Base-by-base conservation (phyloP, 164 flowering plant species). In the Aristolochia fimbriata region DNA sequence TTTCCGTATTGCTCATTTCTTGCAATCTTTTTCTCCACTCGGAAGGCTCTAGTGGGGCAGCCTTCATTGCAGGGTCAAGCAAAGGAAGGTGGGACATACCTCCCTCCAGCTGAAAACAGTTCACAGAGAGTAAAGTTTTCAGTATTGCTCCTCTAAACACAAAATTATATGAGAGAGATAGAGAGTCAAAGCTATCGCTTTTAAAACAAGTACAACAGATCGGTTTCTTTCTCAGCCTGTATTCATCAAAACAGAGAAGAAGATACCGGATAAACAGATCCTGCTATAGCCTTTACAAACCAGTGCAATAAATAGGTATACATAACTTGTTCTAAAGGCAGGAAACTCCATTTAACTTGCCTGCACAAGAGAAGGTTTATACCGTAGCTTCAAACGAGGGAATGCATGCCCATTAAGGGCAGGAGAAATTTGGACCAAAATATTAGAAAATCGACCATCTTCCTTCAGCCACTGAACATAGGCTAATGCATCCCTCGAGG, bases 291-390 rank as follows among this genome's bases (percentile, higher is more conserved):
- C n/a, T n/a, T n/a, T n/a, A n/a, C n/a, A n/a, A n/a, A n/a, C n/a
- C n/a, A n/a, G n/a, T n/a, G n/a, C n/a, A n/a, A n/a, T n/a, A 27
- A 27, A 27, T 27, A 27, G 5, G 30, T 27, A 27, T 27, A 27
- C 30, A 37, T 37, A 37, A 37, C 1, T 37, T 3, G 43, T 37
- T 37, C 7, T 37, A 20, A 41, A 58, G 33, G 4, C 23, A 31
- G 4, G 30, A 17, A 59, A 41, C 31, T 51, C 13, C 48, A 30
- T 37, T 55, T 30, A 57, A 71, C 85, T 81, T 75, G 73, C 98
- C 88, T 86, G 98, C 15, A 93, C 91, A 45, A 93, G 79, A 50
- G 96, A 84, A 45, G 91, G 94, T 80, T 86, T 93, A 68, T 89
- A 87, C 47, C 87, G 93, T 73, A 93, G 73, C 80, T 85, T 89